These are phyloP conservation scores for Metschnikowia cerradonensis DNA, from an alignment of 805 yeast species.

Conservation along the genomic window DNA sequence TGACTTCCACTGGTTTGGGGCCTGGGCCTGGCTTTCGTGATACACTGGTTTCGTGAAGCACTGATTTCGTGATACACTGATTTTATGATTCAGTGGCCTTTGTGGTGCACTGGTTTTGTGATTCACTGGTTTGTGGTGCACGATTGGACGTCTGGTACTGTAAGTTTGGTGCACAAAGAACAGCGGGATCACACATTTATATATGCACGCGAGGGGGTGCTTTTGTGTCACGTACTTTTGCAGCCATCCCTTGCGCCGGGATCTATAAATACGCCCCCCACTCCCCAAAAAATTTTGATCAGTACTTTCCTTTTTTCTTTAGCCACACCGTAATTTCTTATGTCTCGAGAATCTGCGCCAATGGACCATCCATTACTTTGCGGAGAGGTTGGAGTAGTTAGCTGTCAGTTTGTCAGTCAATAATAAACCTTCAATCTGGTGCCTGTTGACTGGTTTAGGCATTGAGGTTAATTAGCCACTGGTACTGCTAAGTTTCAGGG, in stretches of 20 bases:
- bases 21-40: not conserved
- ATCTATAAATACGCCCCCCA: not conserved
- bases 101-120: not conserved
- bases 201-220: not conserved
- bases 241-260: not conserved
- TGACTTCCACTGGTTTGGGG: not conserved
- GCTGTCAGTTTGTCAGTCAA: too few species aligned
- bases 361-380: too few species aligned
- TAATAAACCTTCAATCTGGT: too few species aligned
- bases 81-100: too few species aligned
- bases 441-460: too few species aligned
- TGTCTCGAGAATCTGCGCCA: too few species aligned
- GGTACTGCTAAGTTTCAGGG: too few species aligned
- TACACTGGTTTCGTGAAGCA: not conserved
- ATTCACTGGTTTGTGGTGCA: not conserved
- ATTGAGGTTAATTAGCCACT: too few species aligned
- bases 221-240: conserved; percentile 4
- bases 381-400: too few species aligned
- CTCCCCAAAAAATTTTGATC: not conserved
- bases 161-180: not conserved
- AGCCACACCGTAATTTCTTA: too few species aligned
- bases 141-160: too few species aligned
- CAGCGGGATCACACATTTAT: not conserved
- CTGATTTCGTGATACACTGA: not conserved
- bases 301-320: too few species aligned